Percentiles rank a stretch among this genome's conserved stretches.
Evolutionary conservation across 345 rosid genomes (phyloP).

Genomic region (Arabis alpina): DNA sequence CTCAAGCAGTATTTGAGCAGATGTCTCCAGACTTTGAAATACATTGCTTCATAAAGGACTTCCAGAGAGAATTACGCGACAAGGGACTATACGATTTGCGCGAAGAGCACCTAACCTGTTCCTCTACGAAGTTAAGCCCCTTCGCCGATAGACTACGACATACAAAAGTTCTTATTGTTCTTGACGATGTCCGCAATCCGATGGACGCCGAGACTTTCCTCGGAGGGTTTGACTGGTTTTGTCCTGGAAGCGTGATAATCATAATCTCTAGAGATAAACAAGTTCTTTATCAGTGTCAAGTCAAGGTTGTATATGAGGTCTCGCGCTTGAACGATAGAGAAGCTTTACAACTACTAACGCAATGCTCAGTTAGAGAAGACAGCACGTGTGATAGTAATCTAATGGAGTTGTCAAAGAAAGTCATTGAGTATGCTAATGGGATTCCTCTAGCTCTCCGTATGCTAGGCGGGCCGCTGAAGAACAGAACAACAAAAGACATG

Average conservation of each 20-base stretch:
- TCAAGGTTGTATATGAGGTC: not conserved
- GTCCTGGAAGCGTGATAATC: slow-evolving; percentile 14
- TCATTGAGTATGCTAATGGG: slow-evolving; percentile 18
- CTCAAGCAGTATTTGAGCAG: not conserved
- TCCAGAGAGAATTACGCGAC: not conserved
- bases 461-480: not conserved
- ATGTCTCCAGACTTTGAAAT: not conserved
- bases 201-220: slow-evolving; percentile 24
- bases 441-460: slow-evolving; percentile 13
- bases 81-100: not conserved
- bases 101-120: not conserved
- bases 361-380: not conserved
- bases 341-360: slow-evolving; percentile 8
- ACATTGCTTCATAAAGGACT: slow-evolving; percentile 2
- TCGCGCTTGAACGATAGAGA: not conserved
- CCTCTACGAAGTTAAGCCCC: too few species aligned
- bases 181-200: slow-evolving; percentile 26
- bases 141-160: not conserved
- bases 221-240: slow-evolving; percentile 15
- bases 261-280: slow-evolving; percentile 34
- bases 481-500: not conserved
- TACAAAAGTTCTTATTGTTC: slow-evolving; percentile 26
- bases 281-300: slow-evolving; percentile 20
- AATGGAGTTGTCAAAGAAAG: not conserved
- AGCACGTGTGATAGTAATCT: not conserved